Base-by-base conservation (phyloP, 2,329 filamentous ascomycete species). In the Fusarium dimerum region DNA sequence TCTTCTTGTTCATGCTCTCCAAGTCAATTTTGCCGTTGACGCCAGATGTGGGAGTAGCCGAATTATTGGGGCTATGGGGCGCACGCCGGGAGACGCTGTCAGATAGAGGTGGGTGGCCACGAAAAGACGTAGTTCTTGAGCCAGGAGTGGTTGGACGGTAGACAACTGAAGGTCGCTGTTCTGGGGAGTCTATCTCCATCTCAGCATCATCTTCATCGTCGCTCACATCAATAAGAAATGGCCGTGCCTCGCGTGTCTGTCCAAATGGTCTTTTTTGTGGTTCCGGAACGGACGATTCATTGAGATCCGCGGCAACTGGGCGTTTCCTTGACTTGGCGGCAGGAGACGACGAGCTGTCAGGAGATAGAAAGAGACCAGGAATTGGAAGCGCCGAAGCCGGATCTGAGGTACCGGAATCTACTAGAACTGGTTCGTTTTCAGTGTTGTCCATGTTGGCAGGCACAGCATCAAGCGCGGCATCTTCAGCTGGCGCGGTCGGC, bases 161-260 rank as follows among this genome's bases (percentile, higher is more conserved):
- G 6, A 68, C 62, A 3, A 71, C 64, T 15, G 70, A 66, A 20
- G 71, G 61, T 4, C 74, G 74, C 18, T 79, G 76, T 29, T 71
- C 74, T 10, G 76, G 78, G 43, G 80, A 83, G 26, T 83, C 83
- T 20, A 87, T 77, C 34, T 89, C 86, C 84, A 87, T 88, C 51
- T 85, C 85, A 43, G 85, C 78, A 57, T 86, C 83, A 50, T 84
- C 83, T 45, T 84, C 81, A 38, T 81, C 79, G 7, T 96, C 92
- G 66, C 90, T 96, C 39, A 95, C 87, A 59, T 95, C 84, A 60
- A 96, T 96, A 39, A 96, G 82, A 47, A 96, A 81, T 3, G 81
- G 81, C 45, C 85, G 78, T 20, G 86, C 78, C 47, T 80, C 75
- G 20, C 78, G 76, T 43, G 76, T 77, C 42, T 86, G 82, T 12